Evolutionary conservation across 78 protist genomes (phyloP).

Genomic region (Cyanophora paradoxa): DNA sequence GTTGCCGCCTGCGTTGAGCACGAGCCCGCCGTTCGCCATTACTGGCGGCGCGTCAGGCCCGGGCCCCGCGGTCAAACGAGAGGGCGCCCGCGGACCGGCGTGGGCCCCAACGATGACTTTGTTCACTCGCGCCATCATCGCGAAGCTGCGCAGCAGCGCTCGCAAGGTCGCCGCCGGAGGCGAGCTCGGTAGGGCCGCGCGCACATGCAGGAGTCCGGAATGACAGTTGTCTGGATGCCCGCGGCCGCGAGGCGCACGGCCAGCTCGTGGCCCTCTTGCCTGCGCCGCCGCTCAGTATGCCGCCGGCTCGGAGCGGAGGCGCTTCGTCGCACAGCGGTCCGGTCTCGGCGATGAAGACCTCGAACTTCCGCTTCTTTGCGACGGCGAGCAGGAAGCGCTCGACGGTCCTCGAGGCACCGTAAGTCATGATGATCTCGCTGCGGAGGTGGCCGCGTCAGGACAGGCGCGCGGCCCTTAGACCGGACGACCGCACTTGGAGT

Average conservation of each 20-base stretch:
- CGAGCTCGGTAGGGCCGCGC: too few relatives aligned
- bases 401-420: not conserved
- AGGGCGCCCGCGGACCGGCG: too few relatives aligned
- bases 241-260: not conserved
- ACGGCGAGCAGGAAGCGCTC: not conserved
- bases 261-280: not conserved
- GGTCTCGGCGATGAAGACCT: not conserved
- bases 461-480: too few relatives aligned
- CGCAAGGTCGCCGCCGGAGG: too few relatives aligned
- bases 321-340: too few relatives aligned
- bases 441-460: too few relatives aligned
- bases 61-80: too few relatives aligned
- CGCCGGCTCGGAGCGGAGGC: too few relatives aligned
- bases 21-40: slow-evolving; percentile 1
- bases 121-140: slow-evolving; percentile 3
- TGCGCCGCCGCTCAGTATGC: too few relatives aligned
- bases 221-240: not conserved
- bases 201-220: not conserved
- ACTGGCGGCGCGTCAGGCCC: not conserved
- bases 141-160: not conserved
- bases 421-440: slow-evolving; percentile 1
- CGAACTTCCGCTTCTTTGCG: not conserved
- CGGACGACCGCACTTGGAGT: too few relatives aligned
- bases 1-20: not conserved
- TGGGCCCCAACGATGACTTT: not conserved